Evolutionary conservation across 1,139 yeast species (phyloP).

Genomic region (Sugiyamaella paludigena): DNA sequence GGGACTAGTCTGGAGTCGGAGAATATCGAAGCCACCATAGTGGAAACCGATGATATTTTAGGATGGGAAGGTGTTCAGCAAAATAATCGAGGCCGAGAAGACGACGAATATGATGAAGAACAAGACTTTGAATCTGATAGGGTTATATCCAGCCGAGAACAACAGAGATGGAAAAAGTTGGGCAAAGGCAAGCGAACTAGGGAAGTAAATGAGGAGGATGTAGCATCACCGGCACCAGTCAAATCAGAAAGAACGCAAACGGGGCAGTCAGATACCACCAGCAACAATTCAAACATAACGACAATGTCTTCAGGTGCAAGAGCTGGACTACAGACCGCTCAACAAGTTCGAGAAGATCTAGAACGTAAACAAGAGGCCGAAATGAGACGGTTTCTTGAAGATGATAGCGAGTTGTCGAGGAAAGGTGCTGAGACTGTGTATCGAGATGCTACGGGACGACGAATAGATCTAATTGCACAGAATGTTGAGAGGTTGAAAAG

Average conservation of each 20-base stretch:
- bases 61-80: conserved; percentile 26
- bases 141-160: background rate
- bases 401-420: conserved; percentile 13
- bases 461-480: conserved; percentile 44
- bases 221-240: conserved; percentile 15
- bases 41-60: conserved; percentile 28
- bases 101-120: conserved; percentile 16
- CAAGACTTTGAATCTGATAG: background rate
- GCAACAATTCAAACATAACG: conserved; percentile 10
- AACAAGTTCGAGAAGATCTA: conserved; percentile 40
- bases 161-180: conserved; percentile 34
- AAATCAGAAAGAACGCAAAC: no score
- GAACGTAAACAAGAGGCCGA: conserved; percentile 33
- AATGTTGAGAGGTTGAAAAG: conserved; percentile 33
- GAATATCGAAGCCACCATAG: conserved; percentile 18
- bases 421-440: conserved; percentile 46
- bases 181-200: conserved; percentile 31
- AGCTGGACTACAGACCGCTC: conserved; percentile 49
- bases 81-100: conserved; percentile 19
- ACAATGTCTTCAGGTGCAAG: conserved; percentile 43
- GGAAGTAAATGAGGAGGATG: conserved; percentile 24
- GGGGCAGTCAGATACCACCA: background rate
- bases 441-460: conserved; percentile 59
- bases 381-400: conserved; percentile 21
- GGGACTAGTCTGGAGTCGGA: no score